phyloP scores from a whole-genome alignment of 805 yeast genomes.

The Sugiyamaella floridensis region DNA sequence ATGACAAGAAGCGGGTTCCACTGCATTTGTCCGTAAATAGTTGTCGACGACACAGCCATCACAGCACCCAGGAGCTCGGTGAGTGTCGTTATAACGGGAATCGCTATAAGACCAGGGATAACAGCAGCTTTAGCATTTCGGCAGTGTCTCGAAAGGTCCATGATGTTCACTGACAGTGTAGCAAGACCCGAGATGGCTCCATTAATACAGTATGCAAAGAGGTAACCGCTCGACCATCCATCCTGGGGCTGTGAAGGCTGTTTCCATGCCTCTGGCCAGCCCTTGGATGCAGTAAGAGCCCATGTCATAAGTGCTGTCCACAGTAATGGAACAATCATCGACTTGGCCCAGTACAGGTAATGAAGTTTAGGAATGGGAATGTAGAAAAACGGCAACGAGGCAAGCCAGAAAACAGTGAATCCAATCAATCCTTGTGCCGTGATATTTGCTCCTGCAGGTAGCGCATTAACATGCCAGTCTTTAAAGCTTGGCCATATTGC shows the following conservation, averaged over 20 bases:
- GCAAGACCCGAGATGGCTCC: constrained; percentile 43
- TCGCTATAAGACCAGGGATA: constrained; percentile 25
- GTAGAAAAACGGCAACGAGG: constrained; percentile 40
- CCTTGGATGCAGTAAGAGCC: constrained; percentile 40
- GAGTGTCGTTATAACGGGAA: constrained; percentile 39
- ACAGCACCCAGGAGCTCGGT: constrained; percentile 43
- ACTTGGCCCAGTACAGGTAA: constrained; percentile 40
- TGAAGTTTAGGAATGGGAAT: constrained; percentile 41
- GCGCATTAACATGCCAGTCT: constrained; percentile 38
- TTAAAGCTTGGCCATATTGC: constrained; percentile 54
- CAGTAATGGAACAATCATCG: constrained; percentile 38
- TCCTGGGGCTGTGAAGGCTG: constrained; percentile 26
- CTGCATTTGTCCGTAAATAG: constrained; percentile 35
- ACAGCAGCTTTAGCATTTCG: constrained; percentile 23
- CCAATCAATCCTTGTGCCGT: constrained; percentile 37
- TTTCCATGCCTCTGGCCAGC: constrained; percentile 39
- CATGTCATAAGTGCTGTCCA: constrained; percentile 41
- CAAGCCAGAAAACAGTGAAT: constrained; percentile 41
- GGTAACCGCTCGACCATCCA: constrained; percentile 39
- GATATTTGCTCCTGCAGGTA: constrained; percentile 35
- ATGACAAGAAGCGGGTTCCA: constrained; percentile 43
- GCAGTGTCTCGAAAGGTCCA: constrained; percentile 44
- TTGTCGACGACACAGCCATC: constrained; percentile 38
- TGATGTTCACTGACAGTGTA: constrained; percentile 43
- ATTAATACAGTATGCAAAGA: constrained; percentile 39